phyloP scores from a whole-genome alignment of 2,329 filamentous ascomycete genomes.

The Diplodia sapinea region DNA sequence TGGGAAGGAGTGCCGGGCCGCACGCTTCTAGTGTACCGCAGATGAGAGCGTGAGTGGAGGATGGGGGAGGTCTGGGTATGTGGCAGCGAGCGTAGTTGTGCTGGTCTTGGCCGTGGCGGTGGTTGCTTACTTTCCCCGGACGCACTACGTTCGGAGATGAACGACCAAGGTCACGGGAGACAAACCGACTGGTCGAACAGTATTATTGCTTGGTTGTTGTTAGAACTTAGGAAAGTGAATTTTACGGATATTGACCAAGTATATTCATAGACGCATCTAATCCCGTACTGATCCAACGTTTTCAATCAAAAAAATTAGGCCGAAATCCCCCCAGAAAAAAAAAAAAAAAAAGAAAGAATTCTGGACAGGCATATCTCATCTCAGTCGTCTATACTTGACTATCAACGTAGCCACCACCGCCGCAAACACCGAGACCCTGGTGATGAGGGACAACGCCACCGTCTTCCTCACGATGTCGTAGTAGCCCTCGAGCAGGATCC shows the following conservation, averaged over 20 bases:
- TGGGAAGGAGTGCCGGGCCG: background rate
- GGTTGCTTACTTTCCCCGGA: no score
- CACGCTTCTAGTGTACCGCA: background rate
- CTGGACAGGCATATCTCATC: background rate
- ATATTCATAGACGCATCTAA: background rate
- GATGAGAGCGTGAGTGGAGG: background rate
- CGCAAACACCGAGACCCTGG: constrained; percentile 38
- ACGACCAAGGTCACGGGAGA: no score
- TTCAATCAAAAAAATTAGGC: background rate
- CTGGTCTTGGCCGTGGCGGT: background rate
- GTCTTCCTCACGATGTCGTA: constrained; percentile 58
- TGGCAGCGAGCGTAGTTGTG: background rate
- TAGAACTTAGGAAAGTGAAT: background rate
- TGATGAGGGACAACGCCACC: constrained; percentile 52
- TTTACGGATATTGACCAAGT: background rate
- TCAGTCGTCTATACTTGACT: constrained; percentile 15
- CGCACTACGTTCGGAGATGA: no score
- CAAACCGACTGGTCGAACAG: no score
- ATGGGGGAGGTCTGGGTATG: background rate
- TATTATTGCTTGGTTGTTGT: no score
- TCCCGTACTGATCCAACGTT: no score
- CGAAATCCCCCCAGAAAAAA: background rate
- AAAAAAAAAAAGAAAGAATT: background rate
- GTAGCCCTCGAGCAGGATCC: constrained; percentile 59
- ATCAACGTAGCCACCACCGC: background rate